Conservation (phyloP, 2,329 filamentous ascomycete genomes). For the Albifimbria verrucaria region DNA sequence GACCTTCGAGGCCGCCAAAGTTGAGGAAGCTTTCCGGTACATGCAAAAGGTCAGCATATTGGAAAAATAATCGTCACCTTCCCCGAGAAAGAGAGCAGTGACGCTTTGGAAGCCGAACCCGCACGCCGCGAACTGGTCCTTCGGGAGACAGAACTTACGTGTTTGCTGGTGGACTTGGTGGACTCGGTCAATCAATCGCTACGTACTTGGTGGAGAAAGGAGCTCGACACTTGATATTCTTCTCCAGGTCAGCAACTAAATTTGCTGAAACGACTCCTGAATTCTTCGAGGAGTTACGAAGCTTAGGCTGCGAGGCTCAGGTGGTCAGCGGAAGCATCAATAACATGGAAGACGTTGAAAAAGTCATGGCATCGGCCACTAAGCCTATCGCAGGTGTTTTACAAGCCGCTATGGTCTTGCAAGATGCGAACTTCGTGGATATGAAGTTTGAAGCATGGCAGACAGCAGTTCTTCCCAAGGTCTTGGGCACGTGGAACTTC, state of each 20-base stretch:
- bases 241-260: conserved; percentile 20
- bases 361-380: conserved; percentile 13
- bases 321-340: conserved; percentile 31
- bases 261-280: too few species aligned
- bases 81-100: background rate
- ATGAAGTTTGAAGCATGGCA: background rate
- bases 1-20: background rate
- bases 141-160: conserved; percentile 14
- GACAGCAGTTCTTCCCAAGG: background rate
- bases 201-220: conserved; percentile 22
- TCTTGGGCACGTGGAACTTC: background rate
- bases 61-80: background rate
- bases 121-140: background rate
- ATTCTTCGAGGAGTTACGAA: conserved; percentile 5
- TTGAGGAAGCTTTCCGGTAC: background rate
- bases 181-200: conserved; percentile 11
- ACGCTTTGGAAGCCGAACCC: background rate
- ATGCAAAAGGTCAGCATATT: conserved; percentile 1
- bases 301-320: conserved; percentile 18
- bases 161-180: conserved; percentile 17
- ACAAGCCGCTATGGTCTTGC: conserved; percentile 35
- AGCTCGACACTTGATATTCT: conserved; percentile 19
- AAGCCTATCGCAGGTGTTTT: conserved; percentile 35
- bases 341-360: conserved; percentile 21
- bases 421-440: background rate